These are phyloP conservation scores for Zelopaecilomyces penicillatus DNA, from an alignment of 2,329 filamentous ascomycete species.

Conservation along the genomic window DNA sequence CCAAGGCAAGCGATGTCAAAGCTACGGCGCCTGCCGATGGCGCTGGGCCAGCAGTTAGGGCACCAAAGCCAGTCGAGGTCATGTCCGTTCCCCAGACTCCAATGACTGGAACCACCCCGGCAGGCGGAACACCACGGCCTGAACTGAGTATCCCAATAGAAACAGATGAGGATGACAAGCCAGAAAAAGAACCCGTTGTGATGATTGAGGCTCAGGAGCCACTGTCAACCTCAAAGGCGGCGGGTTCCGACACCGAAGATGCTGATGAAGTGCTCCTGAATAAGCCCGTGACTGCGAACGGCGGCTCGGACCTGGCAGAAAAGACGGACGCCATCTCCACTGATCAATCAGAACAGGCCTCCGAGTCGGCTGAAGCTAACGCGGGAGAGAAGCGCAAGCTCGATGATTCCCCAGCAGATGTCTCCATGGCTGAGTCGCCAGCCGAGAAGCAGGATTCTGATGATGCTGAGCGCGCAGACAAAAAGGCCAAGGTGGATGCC, in stretches of 20 bases:
- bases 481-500: conserved; percentile 34
- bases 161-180: conserved; percentile 14
- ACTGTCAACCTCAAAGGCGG: conserved; percentile 13
- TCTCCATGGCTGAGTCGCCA: conserved; percentile 11
- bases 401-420: conserved; percentile 16
- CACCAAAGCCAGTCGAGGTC: conserved; percentile 28
- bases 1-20: conserved; percentile 4
- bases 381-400: conserved; percentile 33
- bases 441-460: conserved; percentile 17
- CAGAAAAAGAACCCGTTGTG: conserved; percentile 17
- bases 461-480: conserved; percentile 24
- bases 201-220: conserved; percentile 18
- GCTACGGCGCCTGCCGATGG: conserved; percentile 8
- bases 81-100: conserved; percentile 29
- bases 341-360: background rate
- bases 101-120: conserved; percentile 24
- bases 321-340: conserved; percentile 10
- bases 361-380: conserved; percentile 7
- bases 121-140: conserved; percentile 25
- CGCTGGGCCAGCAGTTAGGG: conserved; percentile 10
- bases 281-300: conserved; percentile 7
- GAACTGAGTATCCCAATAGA: conserved; percentile 26
- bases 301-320: conserved; percentile 9
- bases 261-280: conserved; percentile 8
- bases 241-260: conserved; percentile 13